Evolutionary conservation across 2,329 filamentous ascomycete species (phyloP), one percentile per base, ranked within the genome.

Genomic region (Macrophomina pseudophaseolina): DNA sequence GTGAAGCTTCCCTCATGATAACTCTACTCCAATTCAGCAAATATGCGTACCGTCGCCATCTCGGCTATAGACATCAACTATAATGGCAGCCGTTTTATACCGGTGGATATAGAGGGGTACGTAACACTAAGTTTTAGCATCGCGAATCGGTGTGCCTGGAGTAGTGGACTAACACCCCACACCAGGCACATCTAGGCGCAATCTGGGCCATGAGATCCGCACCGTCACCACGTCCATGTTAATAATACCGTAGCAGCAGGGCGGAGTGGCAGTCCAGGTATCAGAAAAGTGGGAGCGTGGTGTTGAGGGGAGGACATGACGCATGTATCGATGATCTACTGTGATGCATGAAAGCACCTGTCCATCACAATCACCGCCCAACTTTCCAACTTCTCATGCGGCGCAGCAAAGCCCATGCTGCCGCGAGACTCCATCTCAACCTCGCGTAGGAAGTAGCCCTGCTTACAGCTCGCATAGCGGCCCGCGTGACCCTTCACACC

Each of bases 341-440:
- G 23, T 30, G 5, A 58, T 44, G 54, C 54, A 58, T 58, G 54
- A 58, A 23, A 16, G 23, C 12, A 42, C 40, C 38, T 28, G 35
- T 35, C 40, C 54, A 58, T 58, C 54, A 58, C 54, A 58, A 58
- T 58, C 54, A 44, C 14, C 18, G 7, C 32, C 52, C 32, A 54
- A 28, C 33, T 18, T 12, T n/a, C 23, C 23, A 5, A n/a, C 38
- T 12, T 33, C 56, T 60, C 40, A 35, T 46, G 42, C n/a, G 56
- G 56, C 56, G 56, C 40, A 60, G 40, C 14, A 16, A 4, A 40
- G 32, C 40, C 14, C 23, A 32, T 48, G 23, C 23, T 23, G 23
- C 23, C 23, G 23, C 1, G 23, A 23, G 23, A 35, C 40, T 30
- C 23, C 23, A n/a, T 28, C 23, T 44, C 38, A 28, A 60, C 56